Conservation (phyloP, 768 basidiomycete genomes). For the Podaxis sp. region DNA sequence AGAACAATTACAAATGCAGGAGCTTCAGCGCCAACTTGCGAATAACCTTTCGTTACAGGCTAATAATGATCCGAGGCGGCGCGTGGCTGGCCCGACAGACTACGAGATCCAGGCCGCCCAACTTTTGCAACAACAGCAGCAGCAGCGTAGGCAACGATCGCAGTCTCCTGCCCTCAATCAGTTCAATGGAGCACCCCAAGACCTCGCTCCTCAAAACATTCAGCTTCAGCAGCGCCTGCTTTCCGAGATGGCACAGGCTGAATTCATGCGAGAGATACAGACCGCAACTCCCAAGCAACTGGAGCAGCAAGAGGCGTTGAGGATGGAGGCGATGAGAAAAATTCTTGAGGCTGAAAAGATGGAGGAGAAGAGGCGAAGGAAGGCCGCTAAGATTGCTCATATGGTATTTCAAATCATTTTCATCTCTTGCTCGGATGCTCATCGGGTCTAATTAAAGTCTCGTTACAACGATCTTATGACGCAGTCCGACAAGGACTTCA, state of each 20-base stretch:
- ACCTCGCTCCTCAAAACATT: conserved; percentile 55
- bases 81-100: conserved; percentile 51
- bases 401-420: conserved; percentile 54
- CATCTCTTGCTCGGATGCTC: neutral
- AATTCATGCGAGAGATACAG: conserved; percentile 65
- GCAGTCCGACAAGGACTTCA: conserved; percentile 98
- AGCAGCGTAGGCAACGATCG: conserved; percentile 50
- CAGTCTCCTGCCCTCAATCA: conserved; percentile 39
- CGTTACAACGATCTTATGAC: conserved; percentile 96
- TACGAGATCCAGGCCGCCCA: conserved; percentile 37
- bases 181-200: conserved; percentile 45
- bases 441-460: conserved; percentile 50
- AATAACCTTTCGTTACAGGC: conserved; percentile 35
- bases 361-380: conserved; percentile 81
- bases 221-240: conserved; percentile 76
- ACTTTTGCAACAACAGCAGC: conserved; percentile 39
- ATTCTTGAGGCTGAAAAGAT: conserved; percentile 88
- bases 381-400: conserved; percentile 83
- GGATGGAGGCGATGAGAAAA: conserved; percentile 81
- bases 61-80: conserved; percentile 66
- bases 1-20: conserved; percentile 20
- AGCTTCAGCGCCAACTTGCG: conserved; percentile 17
- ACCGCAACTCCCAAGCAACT: conserved; percentile 40
- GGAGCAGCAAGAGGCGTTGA: conserved; percentile 67
- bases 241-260: conserved; percentile 74